Evolutionary conservation across 2,329 filamentous ascomycete genomes (phyloP).

Genomic region (Cryphonectria naterciae): DNA sequence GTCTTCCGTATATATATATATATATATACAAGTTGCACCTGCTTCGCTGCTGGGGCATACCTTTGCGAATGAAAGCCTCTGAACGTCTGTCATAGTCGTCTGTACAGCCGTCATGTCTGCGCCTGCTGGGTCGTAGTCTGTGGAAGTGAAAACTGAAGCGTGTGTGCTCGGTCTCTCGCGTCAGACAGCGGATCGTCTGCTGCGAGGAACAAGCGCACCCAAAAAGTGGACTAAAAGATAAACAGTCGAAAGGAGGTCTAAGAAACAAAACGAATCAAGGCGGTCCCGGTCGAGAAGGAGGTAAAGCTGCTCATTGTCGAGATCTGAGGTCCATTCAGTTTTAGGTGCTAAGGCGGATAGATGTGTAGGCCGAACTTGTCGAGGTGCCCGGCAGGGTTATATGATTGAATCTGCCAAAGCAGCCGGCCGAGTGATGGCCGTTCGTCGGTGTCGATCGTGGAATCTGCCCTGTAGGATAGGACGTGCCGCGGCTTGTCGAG

Average conservation of each 20-base stretch:
- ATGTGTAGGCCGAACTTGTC: constrained; percentile 10
- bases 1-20: neutral
- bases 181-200: constrained; percentile 31
- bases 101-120: constrained; percentile 52
- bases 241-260: constrained; percentile 45
- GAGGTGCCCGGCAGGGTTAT: constrained; percentile 13
- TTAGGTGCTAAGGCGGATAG: constrained; percentile 8
- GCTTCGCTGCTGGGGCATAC: constrained; percentile 48
- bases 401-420: neutral
- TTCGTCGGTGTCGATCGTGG: constrained; percentile 2
- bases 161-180: constrained; percentile 35
- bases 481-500: constrained; percentile 20
- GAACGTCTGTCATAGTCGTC: constrained; percentile 49
- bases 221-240: constrained; percentile 30
- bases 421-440: neutral
- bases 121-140: constrained; percentile 32
- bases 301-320: constrained; percentile 61
- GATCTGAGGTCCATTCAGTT: constrained; percentile 44
- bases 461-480: constrained; percentile 12
- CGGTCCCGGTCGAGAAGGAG: constrained; percentile 54
- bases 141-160: constrained; percentile 35
- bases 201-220: constrained; percentile 26
- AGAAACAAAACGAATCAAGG: constrained; percentile 58
- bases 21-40: neutral
- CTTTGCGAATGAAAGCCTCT: constrained; percentile 77